A percentile compares a stretch with the other conserved stretches of the same genome.
Evolutionary conservation across 495 filamentous ascomycete genomes (phyloP).

Genomic region (Neurospora sp.): DNA sequence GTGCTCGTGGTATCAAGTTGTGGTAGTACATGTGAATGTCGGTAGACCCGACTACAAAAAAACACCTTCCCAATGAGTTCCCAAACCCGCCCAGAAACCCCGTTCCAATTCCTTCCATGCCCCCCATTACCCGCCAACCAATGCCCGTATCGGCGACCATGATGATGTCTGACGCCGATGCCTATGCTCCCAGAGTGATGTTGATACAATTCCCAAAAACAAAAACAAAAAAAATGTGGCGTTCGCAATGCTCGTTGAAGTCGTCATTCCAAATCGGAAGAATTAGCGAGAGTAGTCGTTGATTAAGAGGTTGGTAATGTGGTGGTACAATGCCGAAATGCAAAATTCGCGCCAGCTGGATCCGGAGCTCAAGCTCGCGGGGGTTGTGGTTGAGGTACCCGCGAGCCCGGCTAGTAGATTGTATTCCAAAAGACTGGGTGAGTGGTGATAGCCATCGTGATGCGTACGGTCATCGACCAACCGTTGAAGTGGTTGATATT

Average conservation of each 20-base stretch:
- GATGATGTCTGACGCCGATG: slow-evolving; percentile 1
- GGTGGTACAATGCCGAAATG: slow-evolving; percentile 17
- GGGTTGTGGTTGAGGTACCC: not conserved
- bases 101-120: not conserved
- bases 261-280: slow-evolving; percentile 7
- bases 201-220: slow-evolving; percentile 1
- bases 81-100: not conserved
- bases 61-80: not conserved
- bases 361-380: not conserved
- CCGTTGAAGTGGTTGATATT: not conserved
- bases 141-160: not conserved
- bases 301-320: slow-evolving; percentile 24
- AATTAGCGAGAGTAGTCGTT: slow-evolving; percentile 7
- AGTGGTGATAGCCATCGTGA: not conserved
- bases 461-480: slow-evolving; percentile 1
- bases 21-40: not conserved
- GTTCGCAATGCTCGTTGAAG: slow-evolving; percentile 14
- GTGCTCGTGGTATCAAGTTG: slow-evolving; percentile 1
- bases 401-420: not conserved
- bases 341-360: not conserved
- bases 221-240: not conserved
- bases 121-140: not conserved
- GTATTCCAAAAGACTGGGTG: not conserved
- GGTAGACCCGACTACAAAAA: not conserved
- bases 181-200: not conserved